Percentiles rank a stretch among this genome's conserved stretches.
These are phyloP conservation scores for Phialemonium atrogriseum DNA, from an alignment of 2,329 filamentous ascomycete species.

Conservation along the genomic window DNA sequence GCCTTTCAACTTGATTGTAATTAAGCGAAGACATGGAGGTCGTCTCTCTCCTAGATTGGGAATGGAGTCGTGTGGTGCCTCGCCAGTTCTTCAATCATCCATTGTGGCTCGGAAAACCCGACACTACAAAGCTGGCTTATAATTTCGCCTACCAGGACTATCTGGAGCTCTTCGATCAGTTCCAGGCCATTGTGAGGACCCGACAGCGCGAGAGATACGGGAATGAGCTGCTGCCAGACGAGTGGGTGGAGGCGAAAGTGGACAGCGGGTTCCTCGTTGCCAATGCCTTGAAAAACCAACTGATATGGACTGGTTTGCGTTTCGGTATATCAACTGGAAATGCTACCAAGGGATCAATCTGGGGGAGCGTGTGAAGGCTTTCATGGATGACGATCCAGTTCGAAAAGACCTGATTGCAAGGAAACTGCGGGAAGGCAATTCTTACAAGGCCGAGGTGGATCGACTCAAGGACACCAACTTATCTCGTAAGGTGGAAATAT, in stretches of 20 bases:
- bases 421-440: too few species aligned
- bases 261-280: constrained; percentile 12
- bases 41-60: constrained; percentile 16
- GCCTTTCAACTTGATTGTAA: constrained; percentile 10
- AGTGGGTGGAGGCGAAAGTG: constrained; percentile 10
- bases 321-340: constrained; percentile 9
- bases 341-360: constrained; percentile 3
- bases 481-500: too few species aligned
- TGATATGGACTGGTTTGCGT: constrained; percentile 7
- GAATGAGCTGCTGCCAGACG: constrained; percentile 10
- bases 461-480: too few species aligned
- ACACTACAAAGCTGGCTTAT: not conserved
- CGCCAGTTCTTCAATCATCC: constrained; percentile 16
- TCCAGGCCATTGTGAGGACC: constrained; percentile 7
- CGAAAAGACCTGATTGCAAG: not conserved
- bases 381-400: constrained; percentile 1
- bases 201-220: constrained; percentile 11
- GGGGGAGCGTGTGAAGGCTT: not conserved
- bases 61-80: constrained; percentile 18
- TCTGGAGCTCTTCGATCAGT: constrained; percentile 8
- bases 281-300: constrained; percentile 14
- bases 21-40: constrained; percentile 9
- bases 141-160: constrained; percentile 6
- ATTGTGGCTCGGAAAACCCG: constrained; percentile 11
- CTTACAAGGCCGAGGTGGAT: too few species aligned